phyloP scores from a whole-genome alignment of 352 stramenopile genomes.

The Albugo candida region DNA sequence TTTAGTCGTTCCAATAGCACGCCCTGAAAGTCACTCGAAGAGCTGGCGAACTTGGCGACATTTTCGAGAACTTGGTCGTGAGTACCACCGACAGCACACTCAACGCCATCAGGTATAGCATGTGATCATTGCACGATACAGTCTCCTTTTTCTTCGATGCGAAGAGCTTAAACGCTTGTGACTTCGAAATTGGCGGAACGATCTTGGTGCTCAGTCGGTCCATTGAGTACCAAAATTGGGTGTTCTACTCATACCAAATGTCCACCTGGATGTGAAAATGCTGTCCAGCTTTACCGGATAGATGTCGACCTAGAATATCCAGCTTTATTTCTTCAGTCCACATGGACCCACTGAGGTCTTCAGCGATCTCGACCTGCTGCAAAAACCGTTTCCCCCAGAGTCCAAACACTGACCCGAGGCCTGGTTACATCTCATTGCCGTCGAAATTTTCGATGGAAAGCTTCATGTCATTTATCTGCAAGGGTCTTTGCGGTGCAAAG shows the following conservation, averaged over 20 bases:
- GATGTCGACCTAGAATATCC: not conserved
- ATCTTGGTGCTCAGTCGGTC: not conserved
- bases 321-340: constrained; percentile 2
- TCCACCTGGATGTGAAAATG: not conserved
- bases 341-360: not conserved
- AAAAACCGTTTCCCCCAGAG: not conserved
- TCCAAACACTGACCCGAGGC: not conserved
- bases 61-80: too few relatives aligned
- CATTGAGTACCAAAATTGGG: not conserved
- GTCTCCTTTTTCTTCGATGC: not conserved
- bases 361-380: not conserved
- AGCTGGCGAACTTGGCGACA: too few relatives aligned
- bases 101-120: too few relatives aligned
- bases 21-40: too few relatives aligned
- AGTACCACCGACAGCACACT: too few relatives aligned
- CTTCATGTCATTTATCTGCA: not conserved
- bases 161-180: not conserved
- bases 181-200: not conserved
- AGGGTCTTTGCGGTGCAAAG: not conserved
- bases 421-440: not conserved
- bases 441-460: not conserved
- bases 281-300: not conserved
- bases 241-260: not conserved
- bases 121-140: not conserved
- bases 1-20: too few relatives aligned